Evolutionary conservation across 2,329 filamentous ascomycete species (phyloP).

Genomic region (Fusarium fracticaudum): DNA sequence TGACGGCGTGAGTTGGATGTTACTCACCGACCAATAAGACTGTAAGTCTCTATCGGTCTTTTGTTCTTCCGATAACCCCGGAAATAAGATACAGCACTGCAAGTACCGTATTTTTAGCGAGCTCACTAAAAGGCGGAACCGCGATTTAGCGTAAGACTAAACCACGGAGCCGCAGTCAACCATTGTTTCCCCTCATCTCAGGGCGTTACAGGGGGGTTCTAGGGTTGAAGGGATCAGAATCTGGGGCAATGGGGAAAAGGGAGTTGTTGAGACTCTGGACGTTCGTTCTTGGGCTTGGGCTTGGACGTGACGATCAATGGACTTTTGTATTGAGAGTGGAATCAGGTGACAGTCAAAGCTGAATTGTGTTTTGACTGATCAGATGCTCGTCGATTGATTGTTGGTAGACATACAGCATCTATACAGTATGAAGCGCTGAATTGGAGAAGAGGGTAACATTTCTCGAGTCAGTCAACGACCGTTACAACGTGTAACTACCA

Average conservation of each 20-base stretch:
- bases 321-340: neutral
- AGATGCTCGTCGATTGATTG: neutral
- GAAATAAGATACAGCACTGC: neutral
- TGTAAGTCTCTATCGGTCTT: neutral
- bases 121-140: slow-evolving; percentile 39
- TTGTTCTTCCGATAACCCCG: slow-evolving; percentile 10
- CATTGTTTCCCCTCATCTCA: slow-evolving; percentile 33
- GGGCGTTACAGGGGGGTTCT: neutral
- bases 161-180: slow-evolving; percentile 41
- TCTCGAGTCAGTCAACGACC: neutral
- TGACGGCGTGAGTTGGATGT: slow-evolving; percentile 19
- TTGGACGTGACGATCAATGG: neutral
- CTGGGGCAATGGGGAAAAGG: slow-evolving; percentile 18
- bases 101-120: neutral
- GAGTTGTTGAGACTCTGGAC: neutral
- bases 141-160: slow-evolving; percentile 38
- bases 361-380: neutral
- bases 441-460: slow-evolving; percentile 9
- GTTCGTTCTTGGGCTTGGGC: neutral
- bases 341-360: neutral
- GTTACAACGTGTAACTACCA: neutral
- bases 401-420: neutral
- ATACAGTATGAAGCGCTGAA: neutral
- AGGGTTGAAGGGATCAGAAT: neutral
- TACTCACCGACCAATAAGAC: neutral